Conservation (phyloP, 106 monocot species). For the Platanthera zijinensis region DNA sequence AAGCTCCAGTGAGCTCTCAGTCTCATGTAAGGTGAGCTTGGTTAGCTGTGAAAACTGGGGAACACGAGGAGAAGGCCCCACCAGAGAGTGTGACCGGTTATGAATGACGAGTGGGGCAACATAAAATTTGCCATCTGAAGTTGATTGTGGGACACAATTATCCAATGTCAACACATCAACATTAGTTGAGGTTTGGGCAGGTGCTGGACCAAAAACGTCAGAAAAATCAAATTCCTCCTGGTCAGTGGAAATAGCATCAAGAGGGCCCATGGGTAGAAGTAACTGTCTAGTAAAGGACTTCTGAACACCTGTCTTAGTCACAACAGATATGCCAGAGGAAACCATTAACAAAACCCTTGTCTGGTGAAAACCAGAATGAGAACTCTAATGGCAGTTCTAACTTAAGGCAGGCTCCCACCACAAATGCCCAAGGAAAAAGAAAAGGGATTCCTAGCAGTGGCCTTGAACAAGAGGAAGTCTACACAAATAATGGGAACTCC, state of each 20-base stretch:
- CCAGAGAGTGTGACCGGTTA: conserved; percentile 81
- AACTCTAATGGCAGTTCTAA: neutral
- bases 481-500: conserved; percentile 47
- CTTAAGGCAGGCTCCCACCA: conserved; percentile 53
- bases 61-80: conserved; percentile 69
- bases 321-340: conserved; percentile 42
- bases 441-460: conserved; percentile 70
- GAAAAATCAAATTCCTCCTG: conserved; percentile 83
- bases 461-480: conserved; percentile 84
- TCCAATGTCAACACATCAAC: conserved; percentile 23
- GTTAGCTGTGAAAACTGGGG: conserved; percentile 20
- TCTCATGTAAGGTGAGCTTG: conserved; percentile 57
- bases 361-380: neutral
- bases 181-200: conserved; percentile 34
- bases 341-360: conserved; percentile 48
- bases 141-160: conserved; percentile 12
- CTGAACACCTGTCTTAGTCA: conserved; percentile 12
- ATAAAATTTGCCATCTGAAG: conserved; percentile 41
- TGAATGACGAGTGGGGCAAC: conserved; percentile 53
- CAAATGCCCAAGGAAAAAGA: conserved; percentile 33
- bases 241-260: conserved; percentile 48
- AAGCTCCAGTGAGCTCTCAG: conserved; percentile 54
- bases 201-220: conserved; percentile 85
- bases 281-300: conserved; percentile 28
- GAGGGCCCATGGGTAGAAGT: conserved; percentile 52